Conservation (phyloP, 441 rosid genomes). For the Gossypium lobatum region DNA sequence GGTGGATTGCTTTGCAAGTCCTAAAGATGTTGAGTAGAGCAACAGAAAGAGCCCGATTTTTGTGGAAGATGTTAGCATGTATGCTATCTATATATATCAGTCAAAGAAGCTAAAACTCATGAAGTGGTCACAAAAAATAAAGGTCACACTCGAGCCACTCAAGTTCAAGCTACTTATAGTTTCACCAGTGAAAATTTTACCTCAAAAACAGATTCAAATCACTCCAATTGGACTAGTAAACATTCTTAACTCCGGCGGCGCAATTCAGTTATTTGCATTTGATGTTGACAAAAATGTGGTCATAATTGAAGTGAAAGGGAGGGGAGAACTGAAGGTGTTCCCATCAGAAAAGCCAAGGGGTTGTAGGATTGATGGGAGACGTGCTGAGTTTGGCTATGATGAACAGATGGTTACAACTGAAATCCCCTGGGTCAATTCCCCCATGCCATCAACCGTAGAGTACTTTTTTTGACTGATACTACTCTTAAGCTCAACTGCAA, state of each 20-base stretch:
- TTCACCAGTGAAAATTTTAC: conserved; percentile 17
- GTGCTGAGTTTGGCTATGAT: conserved; percentile 13
- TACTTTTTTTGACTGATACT: neutral
- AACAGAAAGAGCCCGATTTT: conserved; percentile 16
- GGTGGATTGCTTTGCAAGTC: conserved; percentile 12
- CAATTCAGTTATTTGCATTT: conserved; percentile 39
- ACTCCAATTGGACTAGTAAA: conserved; percentile 66
- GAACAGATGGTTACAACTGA: conserved; percentile 20
- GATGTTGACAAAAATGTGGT: conserved; percentile 17
- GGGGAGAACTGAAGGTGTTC: conserved; percentile 25
- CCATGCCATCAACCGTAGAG: neutral
- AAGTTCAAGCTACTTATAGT: conserved; percentile 19
- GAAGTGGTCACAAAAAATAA: conserved; percentile 8
- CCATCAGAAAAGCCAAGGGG: conserved; percentile 24
- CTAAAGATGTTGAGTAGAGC: conserved; percentile 23
- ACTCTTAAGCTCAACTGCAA: no score
- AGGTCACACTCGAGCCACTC: conserved; percentile 21
- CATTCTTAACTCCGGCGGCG: conserved; percentile 81
- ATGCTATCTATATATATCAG: conserved; percentile 15
- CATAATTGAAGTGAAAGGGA: conserved; percentile 21
- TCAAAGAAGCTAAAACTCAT: conserved; percentile 17
- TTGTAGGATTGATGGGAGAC: conserved; percentile 20
- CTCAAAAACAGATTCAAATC: conserved; percentile 24
- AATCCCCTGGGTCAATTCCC: conserved; percentile 17
- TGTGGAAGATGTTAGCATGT: conserved; percentile 2